Base-by-base conservation (phyloP, 2,329 filamentous ascomycete genomes). In the Fusarium pilosicola region DNA sequence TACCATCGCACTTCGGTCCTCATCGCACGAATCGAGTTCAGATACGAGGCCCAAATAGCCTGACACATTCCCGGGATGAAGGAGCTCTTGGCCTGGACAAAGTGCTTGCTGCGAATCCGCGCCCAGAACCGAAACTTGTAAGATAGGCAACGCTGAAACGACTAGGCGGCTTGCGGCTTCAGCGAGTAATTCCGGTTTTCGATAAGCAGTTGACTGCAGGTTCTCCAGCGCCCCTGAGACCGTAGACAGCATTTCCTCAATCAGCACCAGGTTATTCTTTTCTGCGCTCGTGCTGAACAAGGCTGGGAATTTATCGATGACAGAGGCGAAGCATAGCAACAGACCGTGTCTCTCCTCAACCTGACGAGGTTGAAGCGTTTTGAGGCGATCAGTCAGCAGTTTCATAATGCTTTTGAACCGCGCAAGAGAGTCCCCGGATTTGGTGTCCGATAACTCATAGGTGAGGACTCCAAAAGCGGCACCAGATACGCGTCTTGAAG, bases 401-500 rank as follows among this genome's bases (percentile, higher is more conserved):
- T 82, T 78, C 71, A 89, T 67, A 3, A 84, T 82, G 12, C 70
- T 60, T 75, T 78, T 66, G 56, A 84, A 78, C 42, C 79, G 76
- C n/a, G 61, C 56, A 36, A 80, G 70, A 65, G 79, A 63, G 18
- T 69, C 42, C 8, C 66, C 56, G 6, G 69, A 58, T 22, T 44
- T 61, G 0, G 67, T 58, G 12, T 81, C 65, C 15, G 84, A 83
- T 41, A 85, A 76, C 64, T 85, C 83, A 41, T 80, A 84, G 71
- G 82, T 86, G 9, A 95, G 79, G 3, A 81, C 79, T 11, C 94
- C 94, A 75, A 96, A 91, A 0, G 93, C 91, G 4, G 82, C 83
- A 4, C 93, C 94, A 20, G 94, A 92, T 56, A 89, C 88, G 75
- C 94, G 88, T 69, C 96, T 89, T 4, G 94, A 94, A 11, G 87